These are phyloP conservation scores for Capsicum rhomboideum DNA, from an alignment of 257 asterid species.

Conservation along the genomic window DNA sequence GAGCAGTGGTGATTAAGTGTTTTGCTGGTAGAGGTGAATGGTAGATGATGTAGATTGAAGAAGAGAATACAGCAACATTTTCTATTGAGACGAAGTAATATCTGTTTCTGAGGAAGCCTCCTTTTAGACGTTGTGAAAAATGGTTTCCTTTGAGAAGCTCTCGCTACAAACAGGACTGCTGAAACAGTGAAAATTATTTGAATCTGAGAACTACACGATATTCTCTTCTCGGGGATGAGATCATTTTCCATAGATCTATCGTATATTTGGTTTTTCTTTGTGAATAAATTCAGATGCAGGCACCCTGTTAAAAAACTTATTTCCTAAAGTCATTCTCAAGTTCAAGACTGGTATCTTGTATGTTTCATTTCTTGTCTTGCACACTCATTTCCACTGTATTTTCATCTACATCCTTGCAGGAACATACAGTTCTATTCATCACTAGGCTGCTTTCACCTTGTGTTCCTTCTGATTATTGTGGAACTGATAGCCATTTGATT, in stretches of 20 bases:
- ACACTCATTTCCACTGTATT: not conserved
- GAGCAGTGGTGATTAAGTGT: not conserved
- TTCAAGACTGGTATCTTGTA: not conserved
- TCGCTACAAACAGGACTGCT: not conserved
- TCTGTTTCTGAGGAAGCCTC: not conserved
- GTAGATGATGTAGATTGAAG: not conserved
- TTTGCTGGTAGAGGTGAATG: not conserved
- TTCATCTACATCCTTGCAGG: constrained; percentile 50
- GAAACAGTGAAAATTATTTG: not conserved
- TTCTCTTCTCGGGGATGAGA: not conserved
- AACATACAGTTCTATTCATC: constrained; percentile 63
- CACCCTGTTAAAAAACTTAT: not conserved
- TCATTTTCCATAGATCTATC: not conserved
- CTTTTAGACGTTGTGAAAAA: not conserved
- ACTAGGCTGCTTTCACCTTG: constrained; percentile 75
- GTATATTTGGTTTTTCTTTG: not conserved
- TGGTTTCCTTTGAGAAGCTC: not conserved
- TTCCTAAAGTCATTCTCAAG: not conserved
- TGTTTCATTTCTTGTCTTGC: not conserved
- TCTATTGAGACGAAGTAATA: not conserved
- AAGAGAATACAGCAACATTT: not conserved
- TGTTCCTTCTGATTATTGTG: constrained; percentile 60
- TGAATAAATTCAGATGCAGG: not conserved
- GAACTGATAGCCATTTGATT: constrained; percentile 77
- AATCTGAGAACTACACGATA: not conserved